phyloP scores from a whole-genome alignment of 768 basidiomycete genomes.

The Leccinum ochraceum region DNA sequence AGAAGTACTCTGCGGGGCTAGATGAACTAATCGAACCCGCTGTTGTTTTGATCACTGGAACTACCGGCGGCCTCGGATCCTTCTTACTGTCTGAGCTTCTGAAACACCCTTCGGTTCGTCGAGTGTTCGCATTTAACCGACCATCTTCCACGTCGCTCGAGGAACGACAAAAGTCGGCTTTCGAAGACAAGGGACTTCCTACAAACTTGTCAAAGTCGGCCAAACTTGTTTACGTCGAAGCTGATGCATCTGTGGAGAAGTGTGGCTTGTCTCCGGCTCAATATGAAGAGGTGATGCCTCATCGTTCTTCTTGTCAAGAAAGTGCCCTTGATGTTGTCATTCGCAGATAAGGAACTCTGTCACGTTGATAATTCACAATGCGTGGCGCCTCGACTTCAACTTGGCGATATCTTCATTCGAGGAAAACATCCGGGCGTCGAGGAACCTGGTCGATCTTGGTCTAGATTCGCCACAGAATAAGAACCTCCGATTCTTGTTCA shows the following conservation, averaged over 20 bases:
- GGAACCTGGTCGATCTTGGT: constrained; percentile 37
- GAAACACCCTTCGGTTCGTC: constrained; percentile 19
- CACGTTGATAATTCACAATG: constrained; percentile 42
- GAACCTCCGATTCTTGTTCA: constrained; percentile 39
- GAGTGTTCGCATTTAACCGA: constrained; percentile 38
- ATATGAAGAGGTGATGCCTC: constrained; percentile 20
- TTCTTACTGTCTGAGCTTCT: constrained; percentile 36
- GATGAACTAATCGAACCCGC: constrained; percentile 9
- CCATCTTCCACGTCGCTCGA: constrained; percentile 18
- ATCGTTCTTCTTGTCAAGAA: neutral
- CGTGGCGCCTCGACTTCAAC: constrained; percentile 48
- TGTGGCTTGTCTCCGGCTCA: constrained; percentile 32
- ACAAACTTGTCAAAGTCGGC: constrained; percentile 23
- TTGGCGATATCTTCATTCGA: constrained; percentile 44
- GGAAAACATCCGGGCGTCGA: constrained; percentile 39
- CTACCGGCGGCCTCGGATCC: constrained; percentile 42
- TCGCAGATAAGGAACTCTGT: constrained; percentile 35
- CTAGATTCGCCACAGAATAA: constrained; percentile 28
- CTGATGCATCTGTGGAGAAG: constrained; percentile 28
- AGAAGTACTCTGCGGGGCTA: constrained; percentile 37
- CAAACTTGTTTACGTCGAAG: constrained; percentile 39
- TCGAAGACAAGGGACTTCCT: constrained; percentile 35
- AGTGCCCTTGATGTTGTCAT: too few relatives aligned
- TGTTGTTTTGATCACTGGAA: constrained; percentile 41
- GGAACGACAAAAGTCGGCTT: constrained; percentile 30